These are phyloP conservation scores for Actinomortierella ambigua DNA, from an alignment of 371 early-diverging fungal genomes.

Conservation along the genomic window DNA sequence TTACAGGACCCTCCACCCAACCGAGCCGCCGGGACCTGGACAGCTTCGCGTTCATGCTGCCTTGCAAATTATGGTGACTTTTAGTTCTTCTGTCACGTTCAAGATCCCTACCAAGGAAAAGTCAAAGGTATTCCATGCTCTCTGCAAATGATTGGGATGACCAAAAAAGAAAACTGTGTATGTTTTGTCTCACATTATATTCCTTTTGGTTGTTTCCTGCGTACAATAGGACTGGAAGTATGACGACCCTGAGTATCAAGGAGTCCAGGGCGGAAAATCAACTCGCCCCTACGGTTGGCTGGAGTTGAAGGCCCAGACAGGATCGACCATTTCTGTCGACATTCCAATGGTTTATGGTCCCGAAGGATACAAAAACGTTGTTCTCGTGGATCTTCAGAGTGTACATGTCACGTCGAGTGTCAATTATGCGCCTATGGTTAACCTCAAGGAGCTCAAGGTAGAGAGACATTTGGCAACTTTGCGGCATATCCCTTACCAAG, in stretches of 20 bases:
- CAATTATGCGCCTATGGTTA: constrained; percentile 70
- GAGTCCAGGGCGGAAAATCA: constrained; percentile 35
- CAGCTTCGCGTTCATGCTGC: constrained; percentile 60
- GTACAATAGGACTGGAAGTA: constrained; percentile 74
- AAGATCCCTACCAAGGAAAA: constrained; percentile 77
- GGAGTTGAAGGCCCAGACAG: constrained; percentile 64
- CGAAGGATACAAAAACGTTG: constrained; percentile 59
- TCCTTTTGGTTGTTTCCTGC: too few relatives aligned
- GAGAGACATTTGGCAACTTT: not conserved
- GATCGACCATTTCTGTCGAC: constrained; percentile 58
- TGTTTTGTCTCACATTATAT: not conserved
- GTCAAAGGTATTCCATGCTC: constrained; percentile 63
- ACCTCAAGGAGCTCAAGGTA: constrained; percentile 59
- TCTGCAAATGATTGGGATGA: too few relatives aligned
- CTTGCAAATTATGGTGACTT: constrained; percentile 70
- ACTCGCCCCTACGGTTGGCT: constrained; percentile 82
- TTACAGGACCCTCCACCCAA: constrained; percentile 59
- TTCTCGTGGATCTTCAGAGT: constrained; percentile 59
- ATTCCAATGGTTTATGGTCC: constrained; percentile 65
- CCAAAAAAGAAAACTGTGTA: not conserved
- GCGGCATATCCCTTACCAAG: too few relatives aligned
- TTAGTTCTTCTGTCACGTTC: constrained; percentile 64
- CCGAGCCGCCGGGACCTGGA: constrained; percentile 58
- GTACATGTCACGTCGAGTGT: constrained; percentile 68
- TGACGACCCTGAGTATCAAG: constrained; percentile 50